Percentiles rank a stretch among this genome's conserved stretches.
These are phyloP conservation scores for Lipomyces mesembrius DNA, from an alignment of 805 yeast species.

Conservation along the genomic window DNA sequence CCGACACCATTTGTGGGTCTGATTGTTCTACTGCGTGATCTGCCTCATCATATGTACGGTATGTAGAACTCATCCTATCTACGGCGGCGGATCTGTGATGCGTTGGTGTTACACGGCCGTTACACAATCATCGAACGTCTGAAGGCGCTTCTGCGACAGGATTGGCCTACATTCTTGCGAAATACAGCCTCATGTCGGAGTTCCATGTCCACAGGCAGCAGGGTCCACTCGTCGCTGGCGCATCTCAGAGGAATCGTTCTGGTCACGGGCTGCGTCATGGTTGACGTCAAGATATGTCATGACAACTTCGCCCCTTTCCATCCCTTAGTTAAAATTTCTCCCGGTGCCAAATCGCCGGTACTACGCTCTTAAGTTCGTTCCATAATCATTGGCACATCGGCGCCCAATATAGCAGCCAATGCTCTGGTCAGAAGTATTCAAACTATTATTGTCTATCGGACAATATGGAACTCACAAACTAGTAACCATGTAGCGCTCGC, in stretches of 20 bases:
- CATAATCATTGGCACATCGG: background rate
- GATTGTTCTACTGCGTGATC: background rate
- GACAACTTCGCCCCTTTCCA: background rate
- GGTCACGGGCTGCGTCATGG: background rate
- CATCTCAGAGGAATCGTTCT: background rate
- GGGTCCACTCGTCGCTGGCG: background rate
- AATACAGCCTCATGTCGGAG: constrained; percentile 1
- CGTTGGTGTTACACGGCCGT: background rate
- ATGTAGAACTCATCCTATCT: background rate
- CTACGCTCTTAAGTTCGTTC: background rate
- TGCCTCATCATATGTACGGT: background rate
- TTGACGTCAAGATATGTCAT: background rate
- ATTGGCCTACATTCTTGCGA: background rate
- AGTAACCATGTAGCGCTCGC: background rate
- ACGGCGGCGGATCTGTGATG: background rate
- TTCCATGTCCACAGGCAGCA: background rate
- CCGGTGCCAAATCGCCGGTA: background rate
- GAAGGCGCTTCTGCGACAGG: background rate
- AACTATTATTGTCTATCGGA: background rate
- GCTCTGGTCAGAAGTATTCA: background rate
- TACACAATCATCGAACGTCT: background rate
- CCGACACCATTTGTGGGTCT: background rate
- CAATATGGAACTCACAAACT: background rate
- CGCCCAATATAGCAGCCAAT: background rate
- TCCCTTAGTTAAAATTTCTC: background rate